Evolutionary conservation across 768 basidiomycete genomes (phyloP).

Genomic region (Tricholoma hemisulphureum): DNA sequence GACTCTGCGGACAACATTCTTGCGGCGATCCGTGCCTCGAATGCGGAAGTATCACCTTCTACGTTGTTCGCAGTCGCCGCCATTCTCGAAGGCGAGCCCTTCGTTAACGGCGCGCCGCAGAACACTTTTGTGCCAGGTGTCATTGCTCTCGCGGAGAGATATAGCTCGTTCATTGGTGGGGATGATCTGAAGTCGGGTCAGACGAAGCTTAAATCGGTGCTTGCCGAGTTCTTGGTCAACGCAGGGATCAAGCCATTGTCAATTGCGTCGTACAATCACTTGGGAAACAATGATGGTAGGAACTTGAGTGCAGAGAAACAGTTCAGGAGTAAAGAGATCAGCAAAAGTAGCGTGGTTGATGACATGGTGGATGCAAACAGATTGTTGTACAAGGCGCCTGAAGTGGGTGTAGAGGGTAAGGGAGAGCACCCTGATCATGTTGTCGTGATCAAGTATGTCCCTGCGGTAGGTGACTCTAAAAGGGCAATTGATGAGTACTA

Average conservation of each 20-base stretch:
- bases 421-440: conserved; percentile 98
- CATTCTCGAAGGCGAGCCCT: conserved; percentile 93
- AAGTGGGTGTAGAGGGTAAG: conserved; percentile 58
- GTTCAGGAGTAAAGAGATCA: conserved; percentile 98
- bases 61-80: conserved; percentile 94
- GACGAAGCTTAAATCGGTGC: conserved; percentile 94
- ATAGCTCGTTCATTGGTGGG: conserved; percentile 91
- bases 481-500: conserved; percentile 99
- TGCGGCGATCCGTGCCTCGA: conserved; percentile 75
- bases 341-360: conserved; percentile 95
- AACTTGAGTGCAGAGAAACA: conserved; percentile 88
- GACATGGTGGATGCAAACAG: conserved; percentile 96
- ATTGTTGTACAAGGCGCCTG: conserved; percentile 84
- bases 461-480: conserved; percentile 96
- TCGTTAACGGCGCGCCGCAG: conserved; percentile 97
- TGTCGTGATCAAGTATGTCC: conserved; percentile 96
- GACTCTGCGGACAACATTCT: conserved; percentile 91
- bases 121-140: conserved; percentile 98
- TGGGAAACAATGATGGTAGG: conserved; percentile 96
- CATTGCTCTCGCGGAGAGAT: conserved; percentile 86
- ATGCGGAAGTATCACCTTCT: conserved; percentile 94
- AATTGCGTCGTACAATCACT: conserved; percentile 97
- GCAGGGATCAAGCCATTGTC: conserved; percentile 97
- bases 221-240: conserved; percentile 98
- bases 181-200: conserved; percentile 98